phyloP scores from a whole-genome alignment of 257 asterid species.

The Leptodermis oblonga region DNA sequence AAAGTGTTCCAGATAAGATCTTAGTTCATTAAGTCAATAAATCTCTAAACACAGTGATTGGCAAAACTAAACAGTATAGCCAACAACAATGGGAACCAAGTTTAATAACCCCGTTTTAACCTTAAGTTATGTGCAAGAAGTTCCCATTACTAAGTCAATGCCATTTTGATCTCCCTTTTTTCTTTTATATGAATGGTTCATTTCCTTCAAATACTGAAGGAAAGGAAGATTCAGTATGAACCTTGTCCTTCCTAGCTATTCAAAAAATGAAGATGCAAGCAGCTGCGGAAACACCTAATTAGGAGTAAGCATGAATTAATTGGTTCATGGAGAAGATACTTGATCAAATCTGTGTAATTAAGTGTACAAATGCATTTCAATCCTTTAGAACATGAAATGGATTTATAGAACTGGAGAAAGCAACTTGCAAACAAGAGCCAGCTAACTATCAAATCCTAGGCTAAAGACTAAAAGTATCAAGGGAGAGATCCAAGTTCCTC shows the following conservation, averaged over 20 bases:
- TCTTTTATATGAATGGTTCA: neutral
- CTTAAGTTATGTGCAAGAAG: no score
- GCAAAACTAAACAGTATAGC: neutral
- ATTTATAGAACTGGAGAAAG: neutral
- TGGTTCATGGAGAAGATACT: neutral
- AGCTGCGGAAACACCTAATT: neutral
- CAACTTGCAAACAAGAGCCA: neutral
- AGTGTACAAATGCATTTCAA: neutral
- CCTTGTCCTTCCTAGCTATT: neutral
- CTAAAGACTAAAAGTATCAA: neutral
- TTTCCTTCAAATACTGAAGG: neutral
- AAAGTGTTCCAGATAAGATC: neutral
- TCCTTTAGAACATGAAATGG: neutral
- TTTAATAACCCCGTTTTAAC: neutral
- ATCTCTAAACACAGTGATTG: neutral
- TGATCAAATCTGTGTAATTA: neutral
- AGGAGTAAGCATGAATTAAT: neutral
- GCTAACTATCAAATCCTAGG: neutral
- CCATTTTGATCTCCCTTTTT: neutral
- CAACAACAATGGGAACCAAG: neutral
- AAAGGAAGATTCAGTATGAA: neutral
- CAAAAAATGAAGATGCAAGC: neutral
- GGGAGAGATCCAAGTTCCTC: neutral
- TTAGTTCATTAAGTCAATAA: neutral
- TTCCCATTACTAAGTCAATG: neutral